phyloP scores from a whole-genome alignment of 768 basidiomycete genomes.

The Mycena haematopus region DNA sequence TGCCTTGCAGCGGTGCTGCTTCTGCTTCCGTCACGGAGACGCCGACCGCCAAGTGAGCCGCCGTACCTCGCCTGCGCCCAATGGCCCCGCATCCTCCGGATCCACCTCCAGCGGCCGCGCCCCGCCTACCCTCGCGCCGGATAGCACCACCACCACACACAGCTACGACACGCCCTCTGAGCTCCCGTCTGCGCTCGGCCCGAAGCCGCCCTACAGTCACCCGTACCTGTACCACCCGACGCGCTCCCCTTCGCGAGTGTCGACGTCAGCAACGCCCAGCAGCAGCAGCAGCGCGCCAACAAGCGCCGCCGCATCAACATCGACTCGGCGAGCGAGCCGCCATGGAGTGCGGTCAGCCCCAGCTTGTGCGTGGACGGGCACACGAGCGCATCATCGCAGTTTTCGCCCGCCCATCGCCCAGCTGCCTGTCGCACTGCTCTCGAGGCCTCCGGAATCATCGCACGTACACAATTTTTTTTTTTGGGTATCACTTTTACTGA shows the following conservation, averaged over 20 bases:
- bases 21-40: slow-evolving; percentile 56
- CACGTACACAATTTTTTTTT: background rate
- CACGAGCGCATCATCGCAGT: slow-evolving; percentile 45
- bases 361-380: slow-evolving; percentile 67
- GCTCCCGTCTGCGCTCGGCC: slow-evolving; percentile 53
- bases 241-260: slow-evolving; percentile 60
- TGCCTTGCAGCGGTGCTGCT: slow-evolving; percentile 60
- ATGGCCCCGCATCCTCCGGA: slow-evolving; percentile 69
- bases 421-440: slow-evolving; percentile 13
- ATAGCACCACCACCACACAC: slow-evolving; percentile 63
- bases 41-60: slow-evolving; percentile 75
- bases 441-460: background rate
- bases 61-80: slow-evolving; percentile 68
- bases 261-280: slow-evolving; percentile 49
- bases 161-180: slow-evolving; percentile 57
- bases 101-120: slow-evolving; percentile 61
- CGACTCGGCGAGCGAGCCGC: slow-evolving; percentile 57
- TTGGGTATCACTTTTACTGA: too few relatives aligned
- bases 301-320: slow-evolving; percentile 81
- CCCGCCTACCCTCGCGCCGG: slow-evolving; percentile 73
- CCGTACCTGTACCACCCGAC: slow-evolving; percentile 45
- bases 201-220: slow-evolving; percentile 34
- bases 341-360: slow-evolving; percentile 69
- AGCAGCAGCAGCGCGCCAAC: slow-evolving; percentile 44
- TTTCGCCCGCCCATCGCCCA: slow-evolving; percentile 22